Percentiles rank a stretch among this genome's conserved stretches.
phyloP scores from a whole-genome alignment of 23 red algal species.

The Gracilariopsis chorda region DNA sequence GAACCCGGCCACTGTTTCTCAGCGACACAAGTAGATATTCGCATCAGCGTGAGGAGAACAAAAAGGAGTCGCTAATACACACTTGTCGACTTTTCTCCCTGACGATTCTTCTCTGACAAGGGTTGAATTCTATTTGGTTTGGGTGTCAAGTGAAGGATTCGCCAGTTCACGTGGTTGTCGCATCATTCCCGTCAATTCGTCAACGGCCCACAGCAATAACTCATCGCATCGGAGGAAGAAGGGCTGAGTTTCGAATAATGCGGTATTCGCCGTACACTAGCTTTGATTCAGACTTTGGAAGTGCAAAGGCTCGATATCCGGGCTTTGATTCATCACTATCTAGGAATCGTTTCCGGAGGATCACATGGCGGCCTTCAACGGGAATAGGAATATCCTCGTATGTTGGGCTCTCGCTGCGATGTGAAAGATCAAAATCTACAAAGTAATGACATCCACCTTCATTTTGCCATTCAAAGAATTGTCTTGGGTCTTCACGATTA shows the following conservation, averaged over 20 bases:
- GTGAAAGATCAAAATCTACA: not conserved
- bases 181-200: too few species aligned
- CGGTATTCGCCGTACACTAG: slow-evolving; percentile 28
- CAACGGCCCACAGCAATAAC: too few species aligned
- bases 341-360: not conserved
- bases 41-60: too few species aligned
- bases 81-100: too few species aligned
- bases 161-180: too few species aligned
- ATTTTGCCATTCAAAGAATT: slow-evolving; percentile 11
- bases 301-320: slow-evolving; percentile 21
- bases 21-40: too few species aligned
- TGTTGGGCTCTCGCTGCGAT: not conserved
- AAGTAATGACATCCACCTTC: slow-evolving; percentile 35
- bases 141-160: too few species aligned
- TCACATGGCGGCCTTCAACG: not conserved
- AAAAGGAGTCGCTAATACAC: too few species aligned
- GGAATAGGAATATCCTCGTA: slow-evolving; percentile 15
- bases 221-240: not conserved
- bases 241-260: not conserved
- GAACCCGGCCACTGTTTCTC: too few species aligned
- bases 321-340: slow-evolving; percentile 27
- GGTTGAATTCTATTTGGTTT: too few species aligned
- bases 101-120: too few species aligned
- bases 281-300: not conserved
- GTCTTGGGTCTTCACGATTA: slow-evolving; percentile 19